Base-by-base conservation (phyloP, 1,139 yeast genomes). In the Debaryomyces psychrophilus region DNA sequence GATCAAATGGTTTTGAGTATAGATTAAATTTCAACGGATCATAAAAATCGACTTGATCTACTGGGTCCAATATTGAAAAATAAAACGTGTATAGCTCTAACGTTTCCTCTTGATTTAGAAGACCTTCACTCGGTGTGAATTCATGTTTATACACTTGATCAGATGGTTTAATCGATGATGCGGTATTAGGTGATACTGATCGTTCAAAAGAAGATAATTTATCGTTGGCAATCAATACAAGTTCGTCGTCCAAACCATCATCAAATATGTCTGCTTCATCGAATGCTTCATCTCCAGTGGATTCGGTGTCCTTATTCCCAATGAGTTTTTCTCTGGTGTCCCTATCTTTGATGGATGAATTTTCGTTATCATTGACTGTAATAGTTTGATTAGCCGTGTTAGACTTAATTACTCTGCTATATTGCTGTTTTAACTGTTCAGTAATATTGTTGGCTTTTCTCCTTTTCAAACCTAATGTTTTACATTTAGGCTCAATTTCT, bases 21-120 rank as follows among this genome's bases (percentile, higher is more conserved):
- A 25, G 40, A 28, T 15, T 26, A 3, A 52, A 47, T 5, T 54
- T 57, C 12, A 37, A 12, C 5, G 74, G 70, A 43, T 64, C 62
- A 43, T 58, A 64, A 44, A 55, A 60, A 1, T 49, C 40, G 2
- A 49, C 43, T 17, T 42, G 44, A 4, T 59, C 60, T 4, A 51
- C 50, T 1, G 65, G 60, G 31, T 61, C 65, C 9, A 64, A 40
- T 1, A 61, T 50, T 1, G 62, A 56, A 47, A 54, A 70, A 49
- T 69, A 68, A 11, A 61, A 56, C n/a, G 75, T 67, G 52, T 70
- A 71, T 3, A 73, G 61, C 31, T 71, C 73, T 42, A 60, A 51
- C 42, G 54, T 56, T 31, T 73, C 61, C 3, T 59, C 61, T 11
- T 64, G 58, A 8, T 55, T 59, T 18, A 73, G 56, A 11, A 69